Base-by-base conservation (phyloP, 2,329 filamentous ascomycete species). In the Monilinia laxa region DNA sequence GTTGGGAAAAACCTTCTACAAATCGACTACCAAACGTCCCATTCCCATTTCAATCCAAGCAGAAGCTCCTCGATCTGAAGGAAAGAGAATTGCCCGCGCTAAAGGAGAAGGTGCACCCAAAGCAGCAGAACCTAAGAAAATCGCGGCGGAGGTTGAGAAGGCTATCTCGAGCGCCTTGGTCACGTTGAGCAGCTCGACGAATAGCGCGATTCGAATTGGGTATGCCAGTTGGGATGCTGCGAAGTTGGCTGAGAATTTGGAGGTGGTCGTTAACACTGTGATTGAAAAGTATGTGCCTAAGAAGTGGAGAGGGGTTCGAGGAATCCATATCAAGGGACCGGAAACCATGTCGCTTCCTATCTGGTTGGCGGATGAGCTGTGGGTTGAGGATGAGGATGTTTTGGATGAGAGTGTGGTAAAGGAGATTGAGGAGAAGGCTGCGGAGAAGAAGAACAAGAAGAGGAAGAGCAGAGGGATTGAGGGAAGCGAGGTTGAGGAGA, bases 1-100 rank as follows among this genome's bases (percentile, higher is more conserved):
- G 3, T 87, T 99, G 16, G 95, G 94, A 73, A 98, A 97, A 82
- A 90, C 90, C 1, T 98, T 99, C 79, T 98, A 95, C 85, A 90
- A 93, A 81, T 84, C 81, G 66, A 91, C 89, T 3, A 79, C 81
- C 70, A 98, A 98, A 84, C 85, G 94, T 51, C 95, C 95, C 12
- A 87, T 99, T 67, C 93, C 95, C 35, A 85, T 98, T 49, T 82
- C 84, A 54, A 84, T 98, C 69, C 84, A 82, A 74, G 78, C 87
- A 70, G 83, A 87, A 76, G 82, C 83, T 64, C 81, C 84, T 70
- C 90, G 86, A 78, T 83, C 82, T 23, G 83, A 87, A 69, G 84
- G 83, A 69, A 86, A 87, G 81, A 78, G 79, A 51, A 81, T 82
- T 66, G 86, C 87, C 77, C 81, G 81, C 40, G 80, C 83, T 67